Evolutionary conservation across 192 early-diverging fungal species (phyloP), one percentile per base, ranked within the genome.

Genomic region (Rhizophagus clarus): DNA sequence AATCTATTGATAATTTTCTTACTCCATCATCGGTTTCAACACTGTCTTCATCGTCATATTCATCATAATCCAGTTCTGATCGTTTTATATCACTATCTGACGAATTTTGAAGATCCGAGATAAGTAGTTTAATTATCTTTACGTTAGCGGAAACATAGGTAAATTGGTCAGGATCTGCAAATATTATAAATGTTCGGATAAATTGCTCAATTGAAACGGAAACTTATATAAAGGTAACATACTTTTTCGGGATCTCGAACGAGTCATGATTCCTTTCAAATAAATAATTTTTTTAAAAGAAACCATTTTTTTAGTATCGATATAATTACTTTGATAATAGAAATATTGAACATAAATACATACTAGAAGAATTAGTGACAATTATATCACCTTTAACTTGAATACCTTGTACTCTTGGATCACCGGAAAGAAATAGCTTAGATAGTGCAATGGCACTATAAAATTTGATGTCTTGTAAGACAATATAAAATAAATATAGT

Each of bases 111-210:
- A 95, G 82, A 72, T 99, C 96, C n/a, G 87, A 88, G 22, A 97
- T 70, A 22, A 98, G 83, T 8, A 98, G 86, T 83, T 94, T 96
- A 71, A 97, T 82, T 15, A 95, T 96, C 85, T 97, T 98, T 79
- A 89, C 90, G 9, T 92, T 85, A 42, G 96, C 92, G 24, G 95
- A 92, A 26, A 96, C 88, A 31, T 85, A 84, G 4, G 91, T 92
- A 84, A 91, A 97, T 67, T 94, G 90, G 45, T 96, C 94, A 28
- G 96, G 93, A 45, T 87, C 92, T 93, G 84, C 40, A 10, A 24
- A 8, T 20, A 56, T 22, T 56, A 56, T 51, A 56, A 56, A 56
- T 56, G 17, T 20, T 56, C 1, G 17, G 51, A 56, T 17, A 20
- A 20, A 56, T 56, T 20, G 20, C 6, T 56, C 15, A 22, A 56